phyloP scores from a whole-genome alignment of 257 asterid species.

The Forsythia viridissima region DNA sequence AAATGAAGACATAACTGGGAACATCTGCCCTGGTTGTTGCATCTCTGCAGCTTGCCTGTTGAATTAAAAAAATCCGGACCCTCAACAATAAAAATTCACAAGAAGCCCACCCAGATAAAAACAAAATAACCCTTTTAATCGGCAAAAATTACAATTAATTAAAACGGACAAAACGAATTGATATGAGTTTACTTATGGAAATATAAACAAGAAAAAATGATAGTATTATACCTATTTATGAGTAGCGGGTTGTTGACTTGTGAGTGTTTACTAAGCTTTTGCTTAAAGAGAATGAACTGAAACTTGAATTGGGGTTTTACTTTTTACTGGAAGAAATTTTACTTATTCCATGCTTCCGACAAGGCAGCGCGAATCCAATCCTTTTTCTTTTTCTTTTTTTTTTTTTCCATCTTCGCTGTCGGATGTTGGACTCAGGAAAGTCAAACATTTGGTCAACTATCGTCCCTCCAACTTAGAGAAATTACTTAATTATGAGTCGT shows the following conservation, averaged over 20 bases:
- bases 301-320: not conserved
- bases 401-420: not conserved
- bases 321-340: not conserved
- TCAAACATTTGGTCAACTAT: too few species aligned
- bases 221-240: slow-evolving; percentile 4
- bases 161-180: not conserved
- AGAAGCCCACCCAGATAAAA: not conserved
- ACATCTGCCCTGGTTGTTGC: slow-evolving; percentile 77
- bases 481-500: too few species aligned
- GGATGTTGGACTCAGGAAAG: too few species aligned
- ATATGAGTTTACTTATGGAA: not conserved
- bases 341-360: not conserved
- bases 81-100: slow-evolving; percentile 3
- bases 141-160: not conserved
- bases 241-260: slow-evolving; percentile 13
- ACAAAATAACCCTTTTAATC: slow-evolving; percentile 25
- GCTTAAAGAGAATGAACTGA: not conserved
- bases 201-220: not conserved
- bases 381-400: not conserved
- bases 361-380: not conserved
- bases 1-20: slow-evolving; percentile 74
- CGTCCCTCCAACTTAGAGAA: too few species aligned
- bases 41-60: slow-evolving; percentile 41
- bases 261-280: not conserved
- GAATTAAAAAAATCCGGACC: slow-evolving; percentile 14